A percentile compares a stretch with the other conserved stretches of the same genome.
phyloP scores from a whole-genome alignment of 176 grass and related monocot genomes.

The Rhipidocladum racemiflorum region DNA sequence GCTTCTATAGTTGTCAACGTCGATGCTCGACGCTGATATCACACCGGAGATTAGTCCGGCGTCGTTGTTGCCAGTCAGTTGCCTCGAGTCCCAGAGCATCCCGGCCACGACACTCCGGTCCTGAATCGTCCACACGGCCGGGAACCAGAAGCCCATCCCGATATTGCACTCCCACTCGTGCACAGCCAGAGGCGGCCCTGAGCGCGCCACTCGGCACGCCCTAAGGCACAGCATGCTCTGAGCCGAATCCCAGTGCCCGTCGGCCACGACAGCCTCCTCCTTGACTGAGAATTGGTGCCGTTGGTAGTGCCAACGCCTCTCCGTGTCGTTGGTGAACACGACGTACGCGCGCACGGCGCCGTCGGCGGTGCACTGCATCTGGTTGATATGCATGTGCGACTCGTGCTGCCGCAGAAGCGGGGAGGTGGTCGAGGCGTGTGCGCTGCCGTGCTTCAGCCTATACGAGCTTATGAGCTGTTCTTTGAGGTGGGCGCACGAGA shows the following conservation, averaged over 20 bases:
- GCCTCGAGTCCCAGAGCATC: slow-evolving; percentile 29
- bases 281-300: background rate
- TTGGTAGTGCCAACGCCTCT: background rate
- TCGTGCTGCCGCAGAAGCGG: background rate
- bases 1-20: background rate
- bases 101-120: slow-evolving; percentile 36
- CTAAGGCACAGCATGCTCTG: slow-evolving; percentile 40
- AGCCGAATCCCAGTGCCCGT: slow-evolving; percentile 49
- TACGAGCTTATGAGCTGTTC: background rate
- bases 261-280: slow-evolving; percentile 38
- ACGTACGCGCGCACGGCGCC: slow-evolving; percentile 39
- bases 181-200: background rate
- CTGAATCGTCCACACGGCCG: slow-evolving; percentile 41
- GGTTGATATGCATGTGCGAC: slow-evolving; percentile 30
- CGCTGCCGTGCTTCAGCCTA: background rate
- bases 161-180: slow-evolving; percentile 32
- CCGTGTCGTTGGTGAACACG: slow-evolving; percentile 43
- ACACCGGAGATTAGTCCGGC: background rate
- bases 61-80: background rate
- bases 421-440: background rate
- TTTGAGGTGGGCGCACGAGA: slow-evolving; percentile 20
- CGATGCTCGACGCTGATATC: slow-evolving; percentile 26
- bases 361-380: slow-evolving; percentile 30
- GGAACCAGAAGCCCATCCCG: slow-evolving; percentile 80
- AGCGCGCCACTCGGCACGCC: slow-evolving; percentile 38